These are phyloP conservation scores for Trametes hirsuta DNA, from an alignment of 1,284 basidiomycete species.

Conservation along the genomic window DNA sequence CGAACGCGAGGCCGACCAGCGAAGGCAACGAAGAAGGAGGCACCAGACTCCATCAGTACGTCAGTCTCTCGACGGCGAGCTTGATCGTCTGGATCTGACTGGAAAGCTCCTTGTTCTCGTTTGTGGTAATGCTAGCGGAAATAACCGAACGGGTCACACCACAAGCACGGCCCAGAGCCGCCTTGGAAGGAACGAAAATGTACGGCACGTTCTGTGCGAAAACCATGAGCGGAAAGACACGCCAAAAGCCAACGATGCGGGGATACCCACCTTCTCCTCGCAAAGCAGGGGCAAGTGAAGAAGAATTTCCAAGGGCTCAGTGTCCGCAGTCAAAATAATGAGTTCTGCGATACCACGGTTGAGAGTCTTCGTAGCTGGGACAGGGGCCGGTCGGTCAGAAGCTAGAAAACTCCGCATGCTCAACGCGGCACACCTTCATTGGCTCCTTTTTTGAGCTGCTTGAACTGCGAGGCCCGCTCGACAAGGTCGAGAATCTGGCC, in stretches of 20 bases:
- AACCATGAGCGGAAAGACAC: constrained; percentile 7
- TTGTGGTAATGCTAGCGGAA: constrained; percentile 93
- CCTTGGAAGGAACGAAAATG: constrained; percentile 93
- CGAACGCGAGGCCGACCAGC: neutral
- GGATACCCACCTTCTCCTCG: constrained; percentile 86
- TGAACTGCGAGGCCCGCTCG: constrained; percentile 90
- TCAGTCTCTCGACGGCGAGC: constrained; percentile 82
- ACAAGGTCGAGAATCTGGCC: constrained; percentile 86
- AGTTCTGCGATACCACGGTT: constrained; percentile 99
- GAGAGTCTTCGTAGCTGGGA: constrained; percentile 90
- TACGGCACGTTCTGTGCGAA: constrained; percentile 86
- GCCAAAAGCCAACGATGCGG: neutral
- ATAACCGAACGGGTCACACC: constrained; percentile 97
- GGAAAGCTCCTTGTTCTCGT: constrained; percentile 91
- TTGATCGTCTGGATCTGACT: constrained; percentile 93
- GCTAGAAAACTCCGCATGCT: neutral
- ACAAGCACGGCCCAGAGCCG: constrained; percentile 94
- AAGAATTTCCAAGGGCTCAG: constrained; percentile 97
- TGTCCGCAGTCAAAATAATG: constrained; percentile 97
- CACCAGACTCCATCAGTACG: constrained; percentile 33
- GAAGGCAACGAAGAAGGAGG: neutral
- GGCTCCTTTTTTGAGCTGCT: constrained; percentile 98
- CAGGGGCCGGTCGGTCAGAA: constrained; percentile 5
- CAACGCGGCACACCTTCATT: constrained; percentile 74
- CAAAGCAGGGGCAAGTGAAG: constrained; percentile 97